phyloP scores from a whole-genome alignment of 148 eudicot species.

The Rhododendron vialii region DNA sequence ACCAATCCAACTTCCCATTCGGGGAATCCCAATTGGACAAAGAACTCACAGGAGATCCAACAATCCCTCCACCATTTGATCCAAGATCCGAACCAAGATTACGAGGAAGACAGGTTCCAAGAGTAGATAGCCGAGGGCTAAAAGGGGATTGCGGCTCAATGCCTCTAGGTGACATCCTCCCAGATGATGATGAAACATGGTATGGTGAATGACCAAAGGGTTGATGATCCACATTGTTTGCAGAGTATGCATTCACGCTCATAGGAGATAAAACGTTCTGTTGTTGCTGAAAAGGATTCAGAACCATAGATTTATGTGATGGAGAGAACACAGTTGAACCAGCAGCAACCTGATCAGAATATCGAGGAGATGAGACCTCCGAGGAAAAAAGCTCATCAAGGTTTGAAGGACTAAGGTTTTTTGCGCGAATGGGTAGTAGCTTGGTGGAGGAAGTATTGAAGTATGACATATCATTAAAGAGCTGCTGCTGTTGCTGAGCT shows the following conservation, averaged over 20 bases:
- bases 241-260: conserved; percentile 38
- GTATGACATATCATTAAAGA: neutral
- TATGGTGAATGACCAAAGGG: conserved; percentile 32
- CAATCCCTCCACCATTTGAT: conserved; percentile 12
- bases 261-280: conserved; percentile 48
- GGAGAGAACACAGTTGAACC: conserved; percentile 38
- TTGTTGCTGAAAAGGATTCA: conserved; percentile 53
- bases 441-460: neutral
- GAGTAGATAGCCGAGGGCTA: conserved; percentile 31
- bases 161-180: conserved; percentile 41
- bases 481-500: conserved; percentile 1
- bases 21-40: conserved; percentile 52
- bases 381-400: conserved; percentile 43
- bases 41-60: conserved; percentile 36
- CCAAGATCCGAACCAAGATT: conserved; percentile 13
- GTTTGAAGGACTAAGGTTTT: conserved; percentile 37
- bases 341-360: conserved; percentile 33
- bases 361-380: conserved; percentile 45
- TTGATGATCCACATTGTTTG: conserved; percentile 35
- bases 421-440: conserved; percentile 26
- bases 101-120: conserved; percentile 31
- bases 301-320: conserved; percentile 37
- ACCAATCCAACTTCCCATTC: conserved; percentile 48
- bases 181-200: conserved; percentile 42
- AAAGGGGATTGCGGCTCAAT: conserved; percentile 41